Percentiles rank a stretch among this genome's conserved stretches.
These are phyloP conservation scores for Lactarius hengduanensis DNA, from an alignment of 768 basidiomycete genomes.

Conservation along the genomic window DNA sequence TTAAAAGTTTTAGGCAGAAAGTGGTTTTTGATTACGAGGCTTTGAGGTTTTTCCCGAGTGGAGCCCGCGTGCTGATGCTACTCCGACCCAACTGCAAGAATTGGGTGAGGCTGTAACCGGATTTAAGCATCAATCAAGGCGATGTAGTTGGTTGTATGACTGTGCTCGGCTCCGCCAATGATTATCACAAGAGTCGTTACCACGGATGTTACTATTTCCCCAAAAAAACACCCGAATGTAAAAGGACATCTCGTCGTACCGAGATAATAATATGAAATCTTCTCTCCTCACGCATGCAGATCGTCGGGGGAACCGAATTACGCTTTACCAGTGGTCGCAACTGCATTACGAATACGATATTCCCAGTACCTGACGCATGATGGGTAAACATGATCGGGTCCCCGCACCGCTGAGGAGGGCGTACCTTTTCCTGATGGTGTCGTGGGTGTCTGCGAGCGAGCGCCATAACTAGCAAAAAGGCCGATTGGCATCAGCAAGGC, in stretches of 20 bases:
- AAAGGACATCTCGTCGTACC: neutral
- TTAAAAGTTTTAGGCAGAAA: neutral
- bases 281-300: constrained; percentile 4
- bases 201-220: constrained; percentile 8
- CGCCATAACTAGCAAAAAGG: constrained; percentile 58
- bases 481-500: neutral
- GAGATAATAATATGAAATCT: constrained; percentile 9
- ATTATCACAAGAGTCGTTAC: constrained; percentile 1
- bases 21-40: neutral
- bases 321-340: constrained; percentile 7
- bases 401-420: constrained; percentile 28
- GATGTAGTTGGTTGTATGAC: constrained; percentile 13
- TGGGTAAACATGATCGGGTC: constrained; percentile 29
- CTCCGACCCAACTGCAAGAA: constrained; percentile 8
- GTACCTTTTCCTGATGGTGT: constrained; percentile 76
- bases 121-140: constrained; percentile 12
- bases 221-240: neutral
- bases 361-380: constrained; percentile 65
- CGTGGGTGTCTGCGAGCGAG: constrained; percentile 63
- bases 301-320: constrained; percentile 2
- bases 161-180: neutral
- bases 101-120: constrained; percentile 20
- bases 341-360: constrained; percentile 60
- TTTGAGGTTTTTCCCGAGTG: neutral
- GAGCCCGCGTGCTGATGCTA: constrained; percentile 11